Evolutionary conservation across 768 basidiomycete species (phyloP).

Genomic region (Suillus ampliporus): DNA sequence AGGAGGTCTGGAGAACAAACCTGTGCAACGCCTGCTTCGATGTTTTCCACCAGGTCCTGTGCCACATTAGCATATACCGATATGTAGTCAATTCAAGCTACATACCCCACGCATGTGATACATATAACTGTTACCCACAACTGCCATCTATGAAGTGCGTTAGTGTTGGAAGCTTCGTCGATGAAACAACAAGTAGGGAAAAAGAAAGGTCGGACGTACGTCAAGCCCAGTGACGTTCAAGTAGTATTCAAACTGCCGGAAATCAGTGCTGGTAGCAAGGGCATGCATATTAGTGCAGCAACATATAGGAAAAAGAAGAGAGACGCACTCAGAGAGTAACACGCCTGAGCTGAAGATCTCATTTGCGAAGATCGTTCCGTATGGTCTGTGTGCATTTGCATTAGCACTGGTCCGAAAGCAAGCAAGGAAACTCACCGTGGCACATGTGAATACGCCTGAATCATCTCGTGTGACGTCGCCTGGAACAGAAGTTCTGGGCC

Average conservation of each 20-base stretch:
- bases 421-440: conserved; percentile 56
- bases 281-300: conserved; percentile 2
- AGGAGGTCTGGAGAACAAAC: conserved; percentile 24
- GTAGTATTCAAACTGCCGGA: conserved; percentile 91
- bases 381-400: conserved; percentile 56
- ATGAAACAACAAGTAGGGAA: too few relatives aligned
- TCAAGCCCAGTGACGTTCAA: conserved; percentile 91
- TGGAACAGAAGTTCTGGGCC: conserved; percentile 94
- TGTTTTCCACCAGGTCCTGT: conserved; percentile 82
- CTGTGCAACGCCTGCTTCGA: conserved; percentile 79
- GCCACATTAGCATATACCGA: conserved; percentile 8
- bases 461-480: conserved; percentile 95
- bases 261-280: conserved; percentile 74
- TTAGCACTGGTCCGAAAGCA: background rate
- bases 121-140: conserved; percentile 90
- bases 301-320: background rate
- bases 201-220: conserved; percentile 47
- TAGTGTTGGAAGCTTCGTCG: background rate
- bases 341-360: conserved; percentile 94
- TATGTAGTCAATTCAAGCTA: conserved; percentile 8
- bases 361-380: conserved; percentile 87
- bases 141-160: conserved; percentile 69
- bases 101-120: conserved; percentile 90
- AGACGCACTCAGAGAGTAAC: conserved; percentile 81
- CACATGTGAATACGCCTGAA: conserved; percentile 84